Evolutionary conservation across 371 early-diverging fungal genomes (phyloP).

Genomic region (Mortierella polycephala): DNA sequence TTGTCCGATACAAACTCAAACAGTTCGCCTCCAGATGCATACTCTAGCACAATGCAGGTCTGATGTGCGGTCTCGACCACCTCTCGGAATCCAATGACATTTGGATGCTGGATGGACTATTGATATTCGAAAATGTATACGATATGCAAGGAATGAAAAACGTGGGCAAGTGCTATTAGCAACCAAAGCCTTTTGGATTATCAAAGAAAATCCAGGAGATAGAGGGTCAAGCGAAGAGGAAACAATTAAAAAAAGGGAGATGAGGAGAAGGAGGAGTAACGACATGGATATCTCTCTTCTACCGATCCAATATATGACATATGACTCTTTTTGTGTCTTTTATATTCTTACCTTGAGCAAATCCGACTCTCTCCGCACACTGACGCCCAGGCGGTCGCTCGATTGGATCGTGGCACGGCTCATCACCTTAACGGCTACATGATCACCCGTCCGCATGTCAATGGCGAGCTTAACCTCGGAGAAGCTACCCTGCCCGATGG

Average conservation of each 20-base stretch:
- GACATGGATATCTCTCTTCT: not conserved
- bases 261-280: not conserved
- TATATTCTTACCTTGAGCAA: conserved; percentile 35
- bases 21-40: conserved; percentile 72
- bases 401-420: conserved; percentile 47
- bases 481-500: conserved; percentile 54
- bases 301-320: not conserved
- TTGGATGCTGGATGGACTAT: conserved; percentile 71
- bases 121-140: not conserved
- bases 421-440: conserved; percentile 55
- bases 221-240: not conserved
- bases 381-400: conserved; percentile 42
- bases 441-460: conserved; percentile 44
- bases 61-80: conserved; percentile 75
- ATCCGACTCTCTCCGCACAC: conserved; percentile 46
- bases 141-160: not conserved
- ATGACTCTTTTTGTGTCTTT: not conserved
- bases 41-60: conserved; percentile 73
- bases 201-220: conserved; percentile 4
- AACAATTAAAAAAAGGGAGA: conserved; percentile 1
- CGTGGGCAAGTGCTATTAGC: conserved; percentile 17
- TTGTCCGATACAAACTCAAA: conserved; percentile 69
- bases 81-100: conserved; percentile 77
- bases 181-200: conserved; percentile 13
- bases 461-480: conserved; percentile 54